These are phyloP conservation scores for Leptographium lundbergii DNA, from an alignment of 2,329 filamentous ascomycete genomes.

Conservation along the genomic window DNA sequence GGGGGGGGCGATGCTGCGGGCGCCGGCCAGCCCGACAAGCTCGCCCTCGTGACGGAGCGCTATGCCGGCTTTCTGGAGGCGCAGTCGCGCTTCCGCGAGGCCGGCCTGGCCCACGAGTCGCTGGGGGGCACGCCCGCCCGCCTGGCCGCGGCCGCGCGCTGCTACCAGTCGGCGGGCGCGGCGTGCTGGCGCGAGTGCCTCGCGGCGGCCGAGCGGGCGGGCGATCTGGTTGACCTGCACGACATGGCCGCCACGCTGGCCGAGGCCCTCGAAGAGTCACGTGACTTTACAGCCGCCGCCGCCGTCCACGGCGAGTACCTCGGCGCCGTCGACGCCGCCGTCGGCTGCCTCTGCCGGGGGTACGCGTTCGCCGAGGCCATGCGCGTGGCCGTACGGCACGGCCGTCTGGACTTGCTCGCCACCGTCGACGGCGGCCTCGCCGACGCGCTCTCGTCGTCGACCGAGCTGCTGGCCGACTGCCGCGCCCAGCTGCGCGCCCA, in stretches of 20 bases:
- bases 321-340: slow-evolving; percentile 52
- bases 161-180: slow-evolving; percentile 69
- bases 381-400: slow-evolving; percentile 54
- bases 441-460: slow-evolving; percentile 70
- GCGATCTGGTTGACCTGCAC: slow-evolving; percentile 24
- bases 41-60: slow-evolving; percentile 49
- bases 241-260: slow-evolving; percentile 64
- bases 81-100: slow-evolving; percentile 69
- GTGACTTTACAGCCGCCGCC: slow-evolving; percentile 71
- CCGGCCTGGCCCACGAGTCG: slow-evolving; percentile 83
- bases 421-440: slow-evolving; percentile 67
- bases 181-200: slow-evolving; percentile 83
- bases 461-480: slow-evolving; percentile 89
- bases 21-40: slow-evolving; percentile 21
- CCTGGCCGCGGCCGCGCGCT: slow-evolving; percentile 61
- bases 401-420: slow-evolving; percentile 48
- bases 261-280: slow-evolving; percentile 68
- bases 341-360: slow-evolving; percentile 72
- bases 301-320: slow-evolving; percentile 75
- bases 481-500: slow-evolving; percentile 73
- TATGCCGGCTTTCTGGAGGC: slow-evolving; percentile 70
- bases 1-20: slow-evolving; percentile 25
- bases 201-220: slow-evolving; percentile 56
- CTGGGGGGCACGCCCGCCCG: slow-evolving; percentile 38
- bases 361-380: slow-evolving; percentile 84